Evolutionary conservation across 192 early-diverging fungal species (phyloP).

Genomic region (Haplosporangium gracile): DNA sequence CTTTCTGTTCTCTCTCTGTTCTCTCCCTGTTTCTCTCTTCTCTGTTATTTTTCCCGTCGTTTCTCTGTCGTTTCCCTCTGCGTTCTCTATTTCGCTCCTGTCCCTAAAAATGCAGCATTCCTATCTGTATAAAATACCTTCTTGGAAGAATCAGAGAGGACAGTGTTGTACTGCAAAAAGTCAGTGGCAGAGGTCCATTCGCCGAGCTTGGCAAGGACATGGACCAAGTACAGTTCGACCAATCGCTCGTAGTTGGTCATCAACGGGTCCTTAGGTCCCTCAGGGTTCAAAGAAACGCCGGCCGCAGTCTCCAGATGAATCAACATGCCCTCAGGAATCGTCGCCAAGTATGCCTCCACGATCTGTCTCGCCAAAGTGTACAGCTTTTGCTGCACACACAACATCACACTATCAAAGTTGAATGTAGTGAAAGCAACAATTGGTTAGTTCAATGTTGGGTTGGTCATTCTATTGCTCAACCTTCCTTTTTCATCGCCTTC

Average conservation of each 20-base stretch:
- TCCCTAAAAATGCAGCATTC: neutral
- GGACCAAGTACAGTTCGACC: constrained; percentile 56
- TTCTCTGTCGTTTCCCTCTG: too few species aligned
- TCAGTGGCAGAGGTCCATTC: constrained; percentile 54
- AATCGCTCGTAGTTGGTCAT: constrained; percentile 59
- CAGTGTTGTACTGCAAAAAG: constrained; percentile 54
- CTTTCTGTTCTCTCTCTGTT: too few species aligned
- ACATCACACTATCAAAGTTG: constrained; percentile 16
- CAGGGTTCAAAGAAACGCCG: constrained; percentile 19
- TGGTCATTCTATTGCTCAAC: neutral
- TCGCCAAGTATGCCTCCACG: constrained; percentile 38
- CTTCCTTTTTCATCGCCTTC: too few species aligned
- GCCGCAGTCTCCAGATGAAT: constrained; percentile 49
- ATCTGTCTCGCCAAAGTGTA: constrained; percentile 33
- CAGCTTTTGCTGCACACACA: constrained; percentile 47
- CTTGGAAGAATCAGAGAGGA: constrained; percentile 48
- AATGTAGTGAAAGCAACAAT: neutral
- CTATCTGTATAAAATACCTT: constrained; percentile 28
- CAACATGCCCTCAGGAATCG: constrained; percentile 37
- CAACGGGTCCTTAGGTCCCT: constrained; percentile 33
- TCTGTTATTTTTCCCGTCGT: too few species aligned
- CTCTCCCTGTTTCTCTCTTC: too few species aligned
- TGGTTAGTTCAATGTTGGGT: neutral
- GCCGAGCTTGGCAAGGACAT: constrained; percentile 56
- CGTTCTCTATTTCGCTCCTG: neutral